Evolutionary conservation across 164 flowering plant species (phyloP).

Genomic region (Aristolochia californica): DNA sequence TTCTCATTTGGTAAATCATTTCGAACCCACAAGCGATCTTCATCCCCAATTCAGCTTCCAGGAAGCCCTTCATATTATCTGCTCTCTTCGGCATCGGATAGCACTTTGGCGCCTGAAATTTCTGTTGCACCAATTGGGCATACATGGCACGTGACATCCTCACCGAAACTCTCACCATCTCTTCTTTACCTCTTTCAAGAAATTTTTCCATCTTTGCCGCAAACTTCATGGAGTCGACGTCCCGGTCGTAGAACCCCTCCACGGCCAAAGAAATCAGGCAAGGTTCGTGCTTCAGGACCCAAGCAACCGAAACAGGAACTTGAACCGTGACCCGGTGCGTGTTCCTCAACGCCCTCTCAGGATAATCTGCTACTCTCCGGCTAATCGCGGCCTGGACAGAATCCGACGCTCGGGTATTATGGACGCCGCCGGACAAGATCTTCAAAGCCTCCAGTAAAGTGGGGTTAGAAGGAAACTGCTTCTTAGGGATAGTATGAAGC

Average conservation of each 20-base stretch:
- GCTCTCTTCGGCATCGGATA: slow-evolving; percentile 58
- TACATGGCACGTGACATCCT: slow-evolving; percentile 89
- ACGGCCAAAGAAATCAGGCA: slow-evolving; percentile 71
- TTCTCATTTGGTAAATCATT: slow-evolving; percentile 79
- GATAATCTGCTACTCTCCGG: slow-evolving; percentile 43
- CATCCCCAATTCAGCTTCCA: slow-evolving; percentile 89
- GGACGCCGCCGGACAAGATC: slow-evolving; percentile 15
- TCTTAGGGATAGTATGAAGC: slow-evolving; percentile 48
- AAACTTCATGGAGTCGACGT: slow-evolving; percentile 76
- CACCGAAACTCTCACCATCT: slow-evolving; percentile 47
- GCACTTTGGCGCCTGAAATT: slow-evolving; percentile 75
- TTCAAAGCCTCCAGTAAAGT: slow-evolving; percentile 32
- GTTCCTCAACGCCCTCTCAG: slow-evolving; percentile 48
- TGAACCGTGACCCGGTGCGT: slow-evolving; percentile 63
- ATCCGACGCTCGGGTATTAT: slow-evolving; percentile 37
- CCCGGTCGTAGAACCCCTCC: slow-evolving; percentile 89
- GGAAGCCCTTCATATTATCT: slow-evolving; percentile 25
- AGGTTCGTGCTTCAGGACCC: slow-evolving; percentile 72
- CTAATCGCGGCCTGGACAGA: slow-evolving; percentile 44
- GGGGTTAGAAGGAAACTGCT: slow-evolving; percentile 26
- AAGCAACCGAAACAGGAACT: slow-evolving; percentile 76
- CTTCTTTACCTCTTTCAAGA: slow-evolving; percentile 36
- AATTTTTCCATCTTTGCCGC: slow-evolving; percentile 85
- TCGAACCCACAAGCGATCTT: slow-evolving; percentile 95
- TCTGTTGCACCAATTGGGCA: slow-evolving; percentile 80